Conservation (phyloP, 2,329 filamentous ascomycete genomes). For the Pezicula carpinea region DNA sequence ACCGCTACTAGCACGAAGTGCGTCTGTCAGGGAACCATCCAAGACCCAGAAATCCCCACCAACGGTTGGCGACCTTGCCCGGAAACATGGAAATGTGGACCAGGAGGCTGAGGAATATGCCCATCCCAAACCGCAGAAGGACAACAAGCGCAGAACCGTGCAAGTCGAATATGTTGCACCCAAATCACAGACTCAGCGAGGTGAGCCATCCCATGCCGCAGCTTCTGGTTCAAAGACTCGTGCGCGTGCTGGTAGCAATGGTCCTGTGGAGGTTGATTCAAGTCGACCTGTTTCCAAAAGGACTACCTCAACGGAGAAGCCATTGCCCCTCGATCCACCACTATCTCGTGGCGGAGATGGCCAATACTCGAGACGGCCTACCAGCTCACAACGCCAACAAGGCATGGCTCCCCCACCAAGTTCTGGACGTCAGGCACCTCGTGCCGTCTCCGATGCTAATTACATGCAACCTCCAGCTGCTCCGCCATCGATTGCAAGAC, state of each 20-base stretch:
- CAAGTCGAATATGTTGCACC: constrained; percentile 98
- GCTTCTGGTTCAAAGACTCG: constrained; percentile 40
- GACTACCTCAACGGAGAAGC: constrained; percentile 48
- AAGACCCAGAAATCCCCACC: constrained; percentile 58
- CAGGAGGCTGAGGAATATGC: constrained; percentile 53
- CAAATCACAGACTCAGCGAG: constrained; percentile 77
- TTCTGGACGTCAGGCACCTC: constrained; percentile 44
- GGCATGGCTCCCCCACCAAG: constrained; percentile 40
- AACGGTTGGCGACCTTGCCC: constrained; percentile 58
- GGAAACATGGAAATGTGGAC: constrained; percentile 72
- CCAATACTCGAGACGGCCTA: constrained; percentile 36
- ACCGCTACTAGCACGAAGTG: constrained; percentile 71
- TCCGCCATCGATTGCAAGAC: constrained; percentile 48
- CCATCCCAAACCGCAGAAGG: constrained; percentile 63
- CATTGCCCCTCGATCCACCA: constrained; percentile 54
- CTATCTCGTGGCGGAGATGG: constrained; percentile 40
- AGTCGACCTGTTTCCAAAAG: constrained; percentile 23
- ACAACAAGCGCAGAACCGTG: constrained; percentile 88
- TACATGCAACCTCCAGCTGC: constrained; percentile 48
- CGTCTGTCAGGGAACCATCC: constrained; percentile 82
- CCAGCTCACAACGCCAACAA: constrained; percentile 30
- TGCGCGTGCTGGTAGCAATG: constrained; percentile 49
- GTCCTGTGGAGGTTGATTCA: constrained; percentile 39
- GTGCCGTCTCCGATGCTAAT: constrained; percentile 48
- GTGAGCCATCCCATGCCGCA: constrained; percentile 29